Conservation (phyloP, 345 rosid species). For the Limnanthes douglasii region DNA sequence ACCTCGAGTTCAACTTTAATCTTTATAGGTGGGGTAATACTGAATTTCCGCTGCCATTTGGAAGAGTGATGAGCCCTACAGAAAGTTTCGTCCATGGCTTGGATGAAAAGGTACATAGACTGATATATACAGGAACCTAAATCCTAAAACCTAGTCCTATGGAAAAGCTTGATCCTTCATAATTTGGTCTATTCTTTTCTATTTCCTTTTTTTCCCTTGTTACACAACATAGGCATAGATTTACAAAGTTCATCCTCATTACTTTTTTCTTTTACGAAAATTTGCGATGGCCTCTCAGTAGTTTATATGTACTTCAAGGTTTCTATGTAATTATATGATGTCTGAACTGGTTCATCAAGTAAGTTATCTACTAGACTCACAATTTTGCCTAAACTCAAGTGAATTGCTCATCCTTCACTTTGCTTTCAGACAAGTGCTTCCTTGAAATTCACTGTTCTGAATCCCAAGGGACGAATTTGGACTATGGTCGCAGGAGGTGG, state of each 20-base stretch:
- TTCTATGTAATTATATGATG: too few relatives aligned
- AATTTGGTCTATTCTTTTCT: not conserved
- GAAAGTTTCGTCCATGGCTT: slow-evolving; percentile 84
- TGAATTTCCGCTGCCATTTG: slow-evolving; percentile 92
- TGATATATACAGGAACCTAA: slow-evolving; percentile 1
- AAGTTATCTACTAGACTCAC: not conserved
- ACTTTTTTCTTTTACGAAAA: too few relatives aligned
- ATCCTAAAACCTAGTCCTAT: not conserved
- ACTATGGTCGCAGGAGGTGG: slow-evolving; percentile 99
- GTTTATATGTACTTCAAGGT: too few relatives aligned
- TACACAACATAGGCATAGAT: not conserved
- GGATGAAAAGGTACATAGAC: slow-evolving; percentile 73
- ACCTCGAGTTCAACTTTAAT: slow-evolving; percentile 4
- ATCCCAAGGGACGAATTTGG: slow-evolving; percentile 91
- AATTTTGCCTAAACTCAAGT: too few relatives aligned
- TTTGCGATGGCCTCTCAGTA: too few relatives aligned
- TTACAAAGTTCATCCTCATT: too few relatives aligned
- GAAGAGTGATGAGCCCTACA: slow-evolving; percentile 85
- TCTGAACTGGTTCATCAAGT: too few relatives aligned
- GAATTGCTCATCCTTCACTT: too few relatives aligned
- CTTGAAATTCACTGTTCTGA: slow-evolving; percentile 86
- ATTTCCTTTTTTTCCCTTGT: not conserved
- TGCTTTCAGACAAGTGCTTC: slow-evolving; percentile 86
- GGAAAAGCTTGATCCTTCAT: not conserved
- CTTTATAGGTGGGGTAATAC: slow-evolving; percentile 74